Evolutionary conservation across 805 yeast species (phyloP).

Genomic region (Ogataea saltuana): DNA sequence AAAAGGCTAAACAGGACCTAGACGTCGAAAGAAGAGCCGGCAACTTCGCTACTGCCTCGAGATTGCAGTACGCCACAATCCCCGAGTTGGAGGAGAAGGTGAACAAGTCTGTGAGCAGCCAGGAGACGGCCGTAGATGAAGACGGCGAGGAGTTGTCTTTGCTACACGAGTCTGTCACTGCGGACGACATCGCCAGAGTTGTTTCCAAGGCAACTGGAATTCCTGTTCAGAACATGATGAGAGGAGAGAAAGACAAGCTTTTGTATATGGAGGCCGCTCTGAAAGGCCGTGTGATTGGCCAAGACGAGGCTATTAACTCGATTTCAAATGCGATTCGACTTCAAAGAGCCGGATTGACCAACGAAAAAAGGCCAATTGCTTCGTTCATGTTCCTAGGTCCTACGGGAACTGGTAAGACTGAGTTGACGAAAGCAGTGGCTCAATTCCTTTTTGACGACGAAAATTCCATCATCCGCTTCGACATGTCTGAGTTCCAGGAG

Average conservation of each 20-base stretch:
- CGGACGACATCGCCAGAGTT: constrained; percentile 92
- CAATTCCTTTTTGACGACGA: constrained; percentile 90
- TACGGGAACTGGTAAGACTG: constrained; percentile 98
- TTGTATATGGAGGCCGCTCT: constrained; percentile 82
- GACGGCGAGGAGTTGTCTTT: constrained; percentile 37
- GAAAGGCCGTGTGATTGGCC: constrained; percentile 84
- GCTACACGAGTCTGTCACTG: constrained; percentile 88
- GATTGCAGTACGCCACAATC: constrained; percentile 80
- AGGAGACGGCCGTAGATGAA: constrained; percentile 35
- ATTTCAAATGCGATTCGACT: constrained; percentile 92
- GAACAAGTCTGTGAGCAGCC: constrained; percentile 40
- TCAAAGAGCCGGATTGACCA: constrained; percentile 95
- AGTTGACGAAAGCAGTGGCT: constrained; percentile 88
- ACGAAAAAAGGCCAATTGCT: constrained; percentile 93
- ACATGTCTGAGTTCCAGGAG: constrained; percentile 98
- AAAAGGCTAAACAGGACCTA: constrained; percentile 78
- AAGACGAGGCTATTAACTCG: constrained; percentile 89
- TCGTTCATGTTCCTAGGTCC: constrained; percentile 97
- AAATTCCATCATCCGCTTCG: constrained; percentile 83
- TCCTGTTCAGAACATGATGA: constrained; percentile 86
- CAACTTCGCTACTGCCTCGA: constrained; percentile 85
- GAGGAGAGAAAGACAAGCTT: constrained; percentile 91
- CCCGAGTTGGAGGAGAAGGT: constrained; percentile 74
- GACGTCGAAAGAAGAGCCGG: constrained; percentile 84
- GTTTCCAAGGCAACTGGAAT: constrained; percentile 95